A percentile compares a stretch with the other conserved stretches of the same genome.
phyloP scores from a whole-genome alignment of 1,284 basidiomycete genomes.

The Trametes pubescens region DNA sequence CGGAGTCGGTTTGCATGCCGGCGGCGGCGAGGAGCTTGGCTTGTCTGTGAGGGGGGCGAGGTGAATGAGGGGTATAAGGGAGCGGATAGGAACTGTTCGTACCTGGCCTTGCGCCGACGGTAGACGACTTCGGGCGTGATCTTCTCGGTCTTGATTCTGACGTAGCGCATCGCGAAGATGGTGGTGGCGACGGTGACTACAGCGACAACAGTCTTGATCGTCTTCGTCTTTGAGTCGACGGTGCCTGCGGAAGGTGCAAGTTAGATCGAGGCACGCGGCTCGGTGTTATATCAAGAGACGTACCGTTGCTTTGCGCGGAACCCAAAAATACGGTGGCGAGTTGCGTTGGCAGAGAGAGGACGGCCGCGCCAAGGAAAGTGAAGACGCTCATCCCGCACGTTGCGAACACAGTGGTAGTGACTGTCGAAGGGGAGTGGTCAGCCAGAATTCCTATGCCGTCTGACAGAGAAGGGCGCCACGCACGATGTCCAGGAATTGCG shows the following conservation, averaged over 20 bases:
- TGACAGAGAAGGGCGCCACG: slow-evolving; percentile 31
- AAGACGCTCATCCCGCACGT: slow-evolving; percentile 81
- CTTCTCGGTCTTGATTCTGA: slow-evolving; percentile 76
- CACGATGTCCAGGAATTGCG: slow-evolving; percentile 81
- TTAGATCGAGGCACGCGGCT: not conserved
- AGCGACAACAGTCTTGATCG: slow-evolving; percentile 72
- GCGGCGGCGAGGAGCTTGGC: slow-evolving; percentile 49
- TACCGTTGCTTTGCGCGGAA: slow-evolving; percentile 54
- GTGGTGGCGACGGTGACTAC: slow-evolving; percentile 76
- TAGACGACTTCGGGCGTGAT: slow-evolving; percentile 80
- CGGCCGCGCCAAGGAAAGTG: slow-evolving; percentile 73
- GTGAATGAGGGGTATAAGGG: not conserved
- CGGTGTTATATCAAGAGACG: not conserved
- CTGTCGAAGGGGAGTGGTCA: slow-evolving; percentile 33
- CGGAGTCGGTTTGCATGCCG: slow-evolving; percentile 42
- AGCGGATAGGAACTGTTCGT: not conserved
- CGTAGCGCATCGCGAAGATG: slow-evolving; percentile 83
- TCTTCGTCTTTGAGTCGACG: slow-evolving; percentile 52
- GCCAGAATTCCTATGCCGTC: not conserved
- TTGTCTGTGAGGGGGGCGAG: slow-evolving; percentile 46
- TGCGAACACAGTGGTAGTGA: slow-evolving; percentile 80
- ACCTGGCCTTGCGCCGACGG: slow-evolving; percentile 55
- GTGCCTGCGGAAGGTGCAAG: slow-evolving; percentile 20
- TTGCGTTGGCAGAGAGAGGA: slow-evolving; percentile 82
- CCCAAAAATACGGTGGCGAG: slow-evolving; percentile 80